Evolutionary conservation across 495 filamentous ascomycete species (phyloP), one percentile per base, ranked within the genome.

Genomic region (Aspergillus carlsbadensis): DNA sequence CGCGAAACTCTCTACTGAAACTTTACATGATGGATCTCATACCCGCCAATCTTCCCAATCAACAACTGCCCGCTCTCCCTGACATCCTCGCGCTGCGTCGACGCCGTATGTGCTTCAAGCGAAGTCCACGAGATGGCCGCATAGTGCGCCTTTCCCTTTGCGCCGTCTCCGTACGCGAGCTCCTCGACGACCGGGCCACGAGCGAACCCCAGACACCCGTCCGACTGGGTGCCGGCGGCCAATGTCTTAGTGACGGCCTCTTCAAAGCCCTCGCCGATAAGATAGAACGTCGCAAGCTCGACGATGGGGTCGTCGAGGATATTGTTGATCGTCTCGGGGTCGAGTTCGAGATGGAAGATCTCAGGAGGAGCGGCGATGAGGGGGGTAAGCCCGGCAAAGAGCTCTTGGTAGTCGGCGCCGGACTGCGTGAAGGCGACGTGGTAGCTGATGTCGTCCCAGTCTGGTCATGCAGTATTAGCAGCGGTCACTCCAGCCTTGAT

Each of bases 21-120:
- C 47, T 15, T 24, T 13, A 50, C 47, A 50, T 50, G 34, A 37
- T 39, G 34, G 10, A 50, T 33, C 18, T 50, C 47, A 31, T 35
- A 49, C 6, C 45, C 45, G 15, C 45, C 45, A 14, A 49, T 22
- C 45, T 11, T 36, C 6, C 45, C 17, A 35, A 36, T 10, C 18
- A 49, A n/a, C 18, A 1, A 18, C 18, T 14, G 3, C 11, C 33
- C 33, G 37, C 18, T 10, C 20, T 50, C 47, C 34, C 15, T 6
- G 14, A 50, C 47, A 18, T 26, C 20, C 18, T 39, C 34, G 18
- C 47, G 24, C 47, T 39, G n/a, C 6, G 34, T 17, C 10, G 33
- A 18, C 21, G 24, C 34, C 20, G 14, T 8, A 10, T 13, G 10
- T 4, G 34, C 34, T 33, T 39, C 17, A 13, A 37, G 6, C 18